Evolutionary conservation across 129 eudicot species (phyloP), one percentile per base, ranked within the genome.

Genomic region (Smallanthus sonchifolius): DNA sequence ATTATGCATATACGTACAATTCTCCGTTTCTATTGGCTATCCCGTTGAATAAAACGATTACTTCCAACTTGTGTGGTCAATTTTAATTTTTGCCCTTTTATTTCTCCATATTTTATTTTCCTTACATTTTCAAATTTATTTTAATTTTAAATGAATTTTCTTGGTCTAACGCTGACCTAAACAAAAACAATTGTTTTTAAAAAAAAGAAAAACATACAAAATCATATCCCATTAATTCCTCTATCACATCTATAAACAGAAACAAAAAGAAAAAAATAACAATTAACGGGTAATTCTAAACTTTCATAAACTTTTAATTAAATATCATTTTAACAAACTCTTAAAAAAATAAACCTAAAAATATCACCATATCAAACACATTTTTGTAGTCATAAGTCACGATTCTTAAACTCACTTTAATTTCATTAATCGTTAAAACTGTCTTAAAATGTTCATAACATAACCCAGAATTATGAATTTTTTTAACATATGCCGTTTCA

Each of bases 1-100:
- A 39, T 47, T 11, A 54, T 44, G 16, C 10, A 4, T 2, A 52
- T 44, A 28, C 24, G 44, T 77, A 42, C 77, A 65, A 79, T 34
- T 16, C 35, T 72, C 78, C 78, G 83, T 1, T 72, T 68, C 35
- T 54, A 72, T 65, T 79, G 83, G 83, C 62, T 44, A 55, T 52
- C 34, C n/a, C 69, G 74, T 79, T 72, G 78, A 79, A 72, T 72
- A 65, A 79, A 79, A 49, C 78, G 83, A 72, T 54, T 72, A 51
- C 78, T 11, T 63, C 57, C 83, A 79, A 79, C 28, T 79, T 67
- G 78, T 79, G 83, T 65, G 83, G 83, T 79, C 78, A 65, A 54
- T 72, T 79, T 72, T 79, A 64, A 79, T 65, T 54, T 64, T 44
- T 52, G 74, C 78, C 83, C 83, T 79, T 79, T 79, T 79, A 78